phyloP scores from a whole-genome alignment of 169 alveolate species.

The Cryptosporidium canis region DNA sequence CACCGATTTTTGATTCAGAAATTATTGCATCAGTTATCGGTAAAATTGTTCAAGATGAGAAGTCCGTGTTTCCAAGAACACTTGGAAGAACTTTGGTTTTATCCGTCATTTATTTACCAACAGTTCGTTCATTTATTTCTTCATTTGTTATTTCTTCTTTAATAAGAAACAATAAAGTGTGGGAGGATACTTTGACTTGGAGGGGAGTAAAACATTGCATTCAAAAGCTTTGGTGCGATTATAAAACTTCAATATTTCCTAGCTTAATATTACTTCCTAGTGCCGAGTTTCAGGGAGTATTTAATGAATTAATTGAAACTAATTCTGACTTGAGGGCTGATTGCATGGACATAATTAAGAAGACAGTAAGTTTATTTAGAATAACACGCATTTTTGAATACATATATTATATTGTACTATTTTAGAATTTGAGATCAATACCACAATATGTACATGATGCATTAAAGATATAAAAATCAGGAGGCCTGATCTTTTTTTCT shows the following conservation, averaged over 20 bases:
- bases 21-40: constrained; percentile 66
- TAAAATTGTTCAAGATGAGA: constrained; percentile 59
- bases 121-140: constrained; percentile 51
- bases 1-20: constrained; percentile 65
- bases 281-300: constrained; percentile 30
- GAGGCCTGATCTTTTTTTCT: background rate
- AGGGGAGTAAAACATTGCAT: constrained; percentile 60
- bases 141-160: constrained; percentile 57
- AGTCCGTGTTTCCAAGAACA: constrained; percentile 61
- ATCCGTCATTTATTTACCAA: constrained; percentile 45
- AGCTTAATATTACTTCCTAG: constrained; percentile 54
- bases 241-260: constrained; percentile 46
- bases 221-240: constrained; percentile 65
- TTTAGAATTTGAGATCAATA: constrained; percentile 55
- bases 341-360: constrained; percentile 54
- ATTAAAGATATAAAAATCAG: background rate
- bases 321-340: constrained; percentile 62
- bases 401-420: background rate
- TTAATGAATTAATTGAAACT: constrained; percentile 58
- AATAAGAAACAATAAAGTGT: constrained; percentile 38
- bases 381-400: background rate
- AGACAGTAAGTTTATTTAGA: constrained; percentile 33
- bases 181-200: constrained; percentile 73
- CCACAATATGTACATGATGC: constrained; percentile 63
- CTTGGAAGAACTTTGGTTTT: constrained; percentile 62